Conservation (phyloP, 805 yeast genomes). For the Wickerhamiella kurtzmanii region DNA sequence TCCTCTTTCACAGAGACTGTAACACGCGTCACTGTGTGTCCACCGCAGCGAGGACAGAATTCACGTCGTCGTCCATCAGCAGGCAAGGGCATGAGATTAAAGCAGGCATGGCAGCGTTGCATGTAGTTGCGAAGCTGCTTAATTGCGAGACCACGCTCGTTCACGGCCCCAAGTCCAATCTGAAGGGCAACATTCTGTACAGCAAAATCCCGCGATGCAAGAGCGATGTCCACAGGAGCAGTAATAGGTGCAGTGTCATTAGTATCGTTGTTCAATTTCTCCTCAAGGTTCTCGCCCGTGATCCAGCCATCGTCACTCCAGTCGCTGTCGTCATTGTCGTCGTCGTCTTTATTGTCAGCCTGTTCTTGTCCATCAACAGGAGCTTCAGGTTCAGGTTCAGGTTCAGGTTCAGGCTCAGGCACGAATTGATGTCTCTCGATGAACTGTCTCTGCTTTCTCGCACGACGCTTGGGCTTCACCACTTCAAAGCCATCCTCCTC, state of each 20-base stretch:
- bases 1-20: slow-evolving; percentile 64
- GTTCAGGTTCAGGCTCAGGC: slow-evolving; percentile 7
- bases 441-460: neutral
- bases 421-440: slow-evolving; percentile 1
- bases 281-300: slow-evolving; percentile 69
- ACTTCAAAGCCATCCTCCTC: slow-evolving; percentile 18
- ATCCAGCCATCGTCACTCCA: slow-evolving; percentile 91
- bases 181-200: slow-evolving; percentile 91
- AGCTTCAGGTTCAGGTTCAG: neutral
- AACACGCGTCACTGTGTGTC: slow-evolving; percentile 76
- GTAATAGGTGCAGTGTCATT: slow-evolving; percentile 40
- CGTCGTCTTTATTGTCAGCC: slow-evolving; percentile 2
- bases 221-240: slow-evolving; percentile 51
- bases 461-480: slow-evolving; percentile 11
- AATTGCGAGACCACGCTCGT: slow-evolving; percentile 74
- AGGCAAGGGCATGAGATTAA: slow-evolving; percentile 64
- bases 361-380: slow-evolving; percentile 2
- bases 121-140: slow-evolving; percentile 77
- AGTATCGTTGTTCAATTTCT: slow-evolving; percentile 53
- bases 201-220: slow-evolving; percentile 94
- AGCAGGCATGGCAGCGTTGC: slow-evolving; percentile 97
- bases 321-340: slow-evolving; percentile 41
- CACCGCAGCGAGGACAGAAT: slow-evolving; percentile 94
- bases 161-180: slow-evolving; percentile 76
- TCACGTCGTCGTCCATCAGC: slow-evolving; percentile 52